Evolutionary conservation across 129 eudicot species (phyloP).

Genomic region (Pseudognaphalium luteoalbum): DNA sequence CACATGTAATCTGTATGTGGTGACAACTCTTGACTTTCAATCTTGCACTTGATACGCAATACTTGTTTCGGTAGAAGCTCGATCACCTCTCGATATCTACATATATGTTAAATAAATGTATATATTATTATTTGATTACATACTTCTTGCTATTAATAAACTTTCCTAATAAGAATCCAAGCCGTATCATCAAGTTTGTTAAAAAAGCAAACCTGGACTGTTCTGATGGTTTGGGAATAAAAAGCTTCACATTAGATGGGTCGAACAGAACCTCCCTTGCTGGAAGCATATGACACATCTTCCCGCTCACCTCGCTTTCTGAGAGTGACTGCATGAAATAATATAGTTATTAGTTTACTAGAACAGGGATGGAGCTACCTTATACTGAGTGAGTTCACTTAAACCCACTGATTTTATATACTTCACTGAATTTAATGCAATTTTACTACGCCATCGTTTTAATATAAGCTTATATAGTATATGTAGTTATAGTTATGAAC

Average conservation of each 20-base stretch:
- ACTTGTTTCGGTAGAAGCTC: conserved; percentile 1
- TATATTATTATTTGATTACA: no score
- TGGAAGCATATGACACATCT: background rate
- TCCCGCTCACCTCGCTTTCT: background rate
- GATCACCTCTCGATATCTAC: background rate
- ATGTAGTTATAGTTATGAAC: no score
- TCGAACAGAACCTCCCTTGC: background rate
- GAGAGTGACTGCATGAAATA: background rate
- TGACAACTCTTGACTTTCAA: background rate
- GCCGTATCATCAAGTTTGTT: no score
- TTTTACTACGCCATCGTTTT: no score
- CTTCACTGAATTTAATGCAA: no score
- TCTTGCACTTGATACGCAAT: conserved; percentile 10
- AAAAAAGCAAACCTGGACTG: conserved; percentile 3
- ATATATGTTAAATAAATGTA: background rate
- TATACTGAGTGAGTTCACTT: no score
- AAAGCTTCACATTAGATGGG: background rate
- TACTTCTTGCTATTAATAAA: no score
- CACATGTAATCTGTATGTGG: background rate
- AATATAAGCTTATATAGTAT: no score
- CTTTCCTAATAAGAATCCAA: no score
- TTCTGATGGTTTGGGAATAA: background rate
- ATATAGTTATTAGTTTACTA: no score
- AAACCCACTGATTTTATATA: no score
- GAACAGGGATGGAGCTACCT: no score